Conservation (phyloP, 2,329 filamentous ascomycete genomes). For the Chalara sp. region DNA sequence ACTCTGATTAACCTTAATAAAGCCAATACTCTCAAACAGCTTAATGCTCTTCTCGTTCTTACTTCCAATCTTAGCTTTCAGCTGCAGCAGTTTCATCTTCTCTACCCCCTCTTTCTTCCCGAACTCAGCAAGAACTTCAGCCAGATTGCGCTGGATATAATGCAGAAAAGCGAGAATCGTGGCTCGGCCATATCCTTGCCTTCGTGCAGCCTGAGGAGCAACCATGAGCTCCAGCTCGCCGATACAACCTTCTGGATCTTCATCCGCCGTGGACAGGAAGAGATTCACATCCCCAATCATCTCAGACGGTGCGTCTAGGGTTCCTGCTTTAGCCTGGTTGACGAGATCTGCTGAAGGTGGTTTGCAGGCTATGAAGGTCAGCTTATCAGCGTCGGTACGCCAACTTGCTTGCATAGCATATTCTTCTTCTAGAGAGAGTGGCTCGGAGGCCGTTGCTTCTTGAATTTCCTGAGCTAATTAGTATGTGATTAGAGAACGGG, state of each 20-base stretch:
- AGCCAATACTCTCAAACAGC: constrained; percentile 55
- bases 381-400: constrained; percentile 74
- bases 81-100: constrained; percentile 28
- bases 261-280: constrained; percentile 61
- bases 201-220: constrained; percentile 49
- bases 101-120: constrained; percentile 2
- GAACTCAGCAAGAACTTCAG: constrained; percentile 52
- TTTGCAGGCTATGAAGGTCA: constrained; percentile 81
- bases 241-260: constrained; percentile 30
- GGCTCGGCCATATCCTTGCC: constrained; percentile 57
- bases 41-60: constrained; percentile 48
- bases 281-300: constrained; percentile 78
- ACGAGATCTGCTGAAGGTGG: background rate
- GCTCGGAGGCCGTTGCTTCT: constrained; percentile 81
- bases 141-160: constrained; percentile 54
- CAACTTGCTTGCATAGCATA: constrained; percentile 87
- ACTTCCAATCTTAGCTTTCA: constrained; percentile 56
- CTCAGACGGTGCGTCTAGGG: constrained; percentile 41
- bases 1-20: constrained; percentile 37
- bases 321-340: background rate
- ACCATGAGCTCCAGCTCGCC: constrained; percentile 90
- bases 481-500: background rate
- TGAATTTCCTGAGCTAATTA: constrained; percentile 52
- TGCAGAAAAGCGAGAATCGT: constrained; percentile 61
- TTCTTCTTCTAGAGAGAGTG: constrained; percentile 72